These are phyloP conservation scores for Sarocladium oryzae DNA, from an alignment of 2,329 filamentous ascomycete species.

Conservation along the genomic window DNA sequence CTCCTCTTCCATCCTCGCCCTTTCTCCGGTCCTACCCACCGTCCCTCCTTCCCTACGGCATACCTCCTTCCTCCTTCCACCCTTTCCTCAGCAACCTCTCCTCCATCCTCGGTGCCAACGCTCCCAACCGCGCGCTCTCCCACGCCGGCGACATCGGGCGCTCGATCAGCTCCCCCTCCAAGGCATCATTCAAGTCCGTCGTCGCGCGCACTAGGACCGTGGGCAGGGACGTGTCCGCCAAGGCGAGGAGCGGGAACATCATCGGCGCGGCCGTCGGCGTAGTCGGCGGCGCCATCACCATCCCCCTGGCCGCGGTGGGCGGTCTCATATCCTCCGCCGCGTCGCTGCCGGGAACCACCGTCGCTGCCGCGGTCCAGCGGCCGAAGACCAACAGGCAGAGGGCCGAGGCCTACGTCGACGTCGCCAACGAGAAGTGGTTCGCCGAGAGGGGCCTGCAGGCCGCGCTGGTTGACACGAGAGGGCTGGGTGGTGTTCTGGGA, in stretches of 20 bases:
- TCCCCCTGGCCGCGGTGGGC: conserved; percentile 32
- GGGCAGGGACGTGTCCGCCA: conserved; percentile 26
- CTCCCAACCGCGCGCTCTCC: conserved; percentile 35
- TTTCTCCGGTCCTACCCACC: conserved; percentile 34
- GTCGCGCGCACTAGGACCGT: conserved; percentile 28
- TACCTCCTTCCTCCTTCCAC: conserved; percentile 27
- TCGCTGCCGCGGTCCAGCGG: conserved; percentile 27
- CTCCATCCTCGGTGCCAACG: conserved; percentile 38
- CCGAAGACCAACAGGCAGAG: conserved; percentile 35
- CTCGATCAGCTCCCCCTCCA: conserved; percentile 28
- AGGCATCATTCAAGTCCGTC: conserved; percentile 29
- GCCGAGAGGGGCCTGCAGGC: conserved; percentile 30
- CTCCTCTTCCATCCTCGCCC: conserved; percentile 26
- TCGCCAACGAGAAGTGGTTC: conserved; percentile 39
- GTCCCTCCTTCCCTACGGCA: conserved; percentile 30
- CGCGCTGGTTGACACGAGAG: conserved; percentile 25
- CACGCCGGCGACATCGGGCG: conserved; percentile 36
- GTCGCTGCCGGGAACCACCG: conserved; percentile 26
- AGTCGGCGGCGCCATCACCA: conserved; percentile 29
- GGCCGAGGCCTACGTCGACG: conserved; percentile 32
- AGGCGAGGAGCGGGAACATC: conserved; percentile 32
- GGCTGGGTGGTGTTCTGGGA: conserved; percentile 22
- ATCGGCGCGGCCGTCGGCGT: conserved; percentile 30
- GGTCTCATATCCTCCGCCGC: conserved; percentile 28
- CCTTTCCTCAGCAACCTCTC: conserved; percentile 34